Evolutionary conservation across 352 stramenopile species (phyloP).

Genomic region (Nothophytophthora sp.): DNA sequence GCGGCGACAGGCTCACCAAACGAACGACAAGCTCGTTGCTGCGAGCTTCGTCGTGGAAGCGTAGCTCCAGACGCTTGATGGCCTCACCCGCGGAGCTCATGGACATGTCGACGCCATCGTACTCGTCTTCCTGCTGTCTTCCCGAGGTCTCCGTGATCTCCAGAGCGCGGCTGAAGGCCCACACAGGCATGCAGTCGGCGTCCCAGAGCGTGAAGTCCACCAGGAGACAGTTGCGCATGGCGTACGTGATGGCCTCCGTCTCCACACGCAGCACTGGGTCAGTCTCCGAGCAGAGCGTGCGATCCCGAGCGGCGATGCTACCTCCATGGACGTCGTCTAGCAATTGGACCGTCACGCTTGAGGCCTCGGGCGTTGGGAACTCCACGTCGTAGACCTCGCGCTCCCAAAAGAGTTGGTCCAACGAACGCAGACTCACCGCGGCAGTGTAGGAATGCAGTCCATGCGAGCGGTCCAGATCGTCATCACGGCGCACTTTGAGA

Average conservation of each 20-base stretch:
- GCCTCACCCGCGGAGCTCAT: constrained; percentile 9
- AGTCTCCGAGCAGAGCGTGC: constrained; percentile 27
- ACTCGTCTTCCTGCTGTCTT: constrained; percentile 8
- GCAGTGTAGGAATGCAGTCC: constrained; percentile 52
- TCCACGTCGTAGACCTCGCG: constrained; percentile 49
- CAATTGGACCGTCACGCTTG: constrained; percentile 18
- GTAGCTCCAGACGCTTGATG: constrained; percentile 16
- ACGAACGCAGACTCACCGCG: constrained; percentile 45
- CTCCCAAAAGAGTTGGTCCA: constrained; percentile 51
- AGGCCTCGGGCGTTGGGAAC: constrained; percentile 15
- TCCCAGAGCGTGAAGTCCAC: constrained; percentile 68
- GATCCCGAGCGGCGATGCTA: constrained; percentile 35
- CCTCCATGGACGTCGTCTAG: constrained; percentile 36
- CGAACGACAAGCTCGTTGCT: constrained; percentile 29
- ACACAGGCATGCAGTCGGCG: constrained; percentile 44
- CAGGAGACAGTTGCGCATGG: constrained; percentile 36
- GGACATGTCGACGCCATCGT: constrained; percentile 16
- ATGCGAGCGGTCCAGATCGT: constrained; percentile 33
- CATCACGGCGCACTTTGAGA: constrained; percentile 39
- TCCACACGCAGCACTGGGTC: constrained; percentile 23
- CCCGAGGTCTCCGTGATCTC: constrained; percentile 4
- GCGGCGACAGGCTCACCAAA: constrained; percentile 18
- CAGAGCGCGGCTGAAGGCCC: constrained; percentile 40
- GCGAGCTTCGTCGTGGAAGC: constrained; percentile 23
- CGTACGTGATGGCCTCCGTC: constrained; percentile 45